A percentile compares a stretch with the other conserved stretches of the same genome.
phyloP scores from a whole-genome alignment of 2,329 filamentous ascomycete genomes.

The Diaporthe vexans region DNA sequence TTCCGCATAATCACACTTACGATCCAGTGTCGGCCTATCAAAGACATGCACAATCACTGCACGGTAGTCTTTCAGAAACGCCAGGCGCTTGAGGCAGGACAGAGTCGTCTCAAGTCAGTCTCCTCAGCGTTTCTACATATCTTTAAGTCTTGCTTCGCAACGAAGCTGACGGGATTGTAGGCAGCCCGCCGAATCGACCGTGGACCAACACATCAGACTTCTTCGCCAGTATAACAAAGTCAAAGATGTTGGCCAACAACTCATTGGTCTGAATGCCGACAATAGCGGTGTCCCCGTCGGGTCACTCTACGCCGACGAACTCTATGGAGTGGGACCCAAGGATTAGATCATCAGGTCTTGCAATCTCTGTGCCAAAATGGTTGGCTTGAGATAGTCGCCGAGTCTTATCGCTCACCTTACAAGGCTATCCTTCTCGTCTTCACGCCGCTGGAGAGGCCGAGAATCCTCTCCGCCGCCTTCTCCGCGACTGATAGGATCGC shows the following conservation, averaged over 20 bases:
- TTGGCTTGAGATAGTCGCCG: background rate
- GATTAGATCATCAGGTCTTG: conserved; percentile 40
- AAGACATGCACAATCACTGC: conserved; percentile 10
- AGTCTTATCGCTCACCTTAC: background rate
- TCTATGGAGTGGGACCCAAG: conserved; percentile 50
- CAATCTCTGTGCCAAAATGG: background rate
- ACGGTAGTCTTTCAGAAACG: background rate
- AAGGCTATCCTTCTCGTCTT: background rate
- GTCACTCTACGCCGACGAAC: conserved; percentile 48
- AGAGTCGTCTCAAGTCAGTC: conserved; percentile 21
- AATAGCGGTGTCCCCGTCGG: conserved; percentile 50
- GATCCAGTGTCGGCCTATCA: conserved; percentile 26
- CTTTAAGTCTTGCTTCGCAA: background rate
- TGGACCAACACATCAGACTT: conserved; percentile 47
- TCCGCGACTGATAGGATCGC: conserved; percentile 57
- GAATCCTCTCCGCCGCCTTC: conserved; percentile 49
- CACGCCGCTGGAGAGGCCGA: background rate
- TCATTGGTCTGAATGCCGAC: conserved; percentile 56
- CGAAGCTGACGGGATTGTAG: conserved; percentile 34
- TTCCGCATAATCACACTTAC: background rate
- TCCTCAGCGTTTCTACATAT: background rate
- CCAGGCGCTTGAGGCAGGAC: conserved; percentile 14
- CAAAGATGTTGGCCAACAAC: conserved; percentile 55
- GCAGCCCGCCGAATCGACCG: conserved; percentile 43
- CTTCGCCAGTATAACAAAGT: conserved; percentile 55